These are phyloP conservation scores for Bruguiera gymnorhiza DNA, from an alignment of 345 rosid species.

Conservation along the genomic window DNA sequence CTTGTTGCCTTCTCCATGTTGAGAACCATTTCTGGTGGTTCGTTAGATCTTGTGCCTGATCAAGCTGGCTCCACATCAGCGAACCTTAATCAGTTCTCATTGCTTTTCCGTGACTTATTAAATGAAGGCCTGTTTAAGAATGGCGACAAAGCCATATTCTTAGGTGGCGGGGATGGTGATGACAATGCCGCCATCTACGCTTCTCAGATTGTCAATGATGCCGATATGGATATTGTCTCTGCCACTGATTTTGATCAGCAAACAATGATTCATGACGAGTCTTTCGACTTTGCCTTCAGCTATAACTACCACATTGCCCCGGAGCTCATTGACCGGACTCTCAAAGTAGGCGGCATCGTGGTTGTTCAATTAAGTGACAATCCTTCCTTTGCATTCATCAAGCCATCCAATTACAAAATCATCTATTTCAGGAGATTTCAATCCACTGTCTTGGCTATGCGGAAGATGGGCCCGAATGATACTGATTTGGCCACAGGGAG, in stretches of 20 bases:
- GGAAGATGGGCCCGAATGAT: constrained; percentile 33
- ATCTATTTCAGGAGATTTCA: constrained; percentile 46
- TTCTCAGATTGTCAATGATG: constrained; percentile 26
- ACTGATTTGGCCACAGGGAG: constrained; percentile 17
- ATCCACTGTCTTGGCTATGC: constrained; percentile 45
- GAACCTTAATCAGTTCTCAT: constrained; percentile 20
- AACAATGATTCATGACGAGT: constrained; percentile 31
- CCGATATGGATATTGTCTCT: constrained; percentile 39
- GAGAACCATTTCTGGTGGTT: constrained; percentile 13
- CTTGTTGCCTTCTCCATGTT: constrained; percentile 39
- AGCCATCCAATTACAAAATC: constrained; percentile 45
- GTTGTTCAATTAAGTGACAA: constrained; percentile 34
- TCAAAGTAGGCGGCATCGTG: constrained; percentile 58
- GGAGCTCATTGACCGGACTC: constrained; percentile 53
- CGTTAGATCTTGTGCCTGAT: not conserved
- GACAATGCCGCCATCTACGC: constrained; percentile 23
- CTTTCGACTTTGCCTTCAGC: constrained; percentile 50
- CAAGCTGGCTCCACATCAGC: constrained; percentile 15
- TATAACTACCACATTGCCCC: constrained; percentile 24
- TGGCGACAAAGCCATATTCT: constrained; percentile 43
- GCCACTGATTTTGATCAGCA: constrained; percentile 38
- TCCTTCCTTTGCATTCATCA: constrained; percentile 28
- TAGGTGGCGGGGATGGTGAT: constrained; percentile 25
- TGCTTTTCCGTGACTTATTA: constrained; percentile 45
- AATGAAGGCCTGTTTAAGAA: constrained; percentile 52